These are phyloP conservation scores for Spathaspora gorwiae DNA, from an alignment of 805 yeast species.

Conservation along the genomic window DNA sequence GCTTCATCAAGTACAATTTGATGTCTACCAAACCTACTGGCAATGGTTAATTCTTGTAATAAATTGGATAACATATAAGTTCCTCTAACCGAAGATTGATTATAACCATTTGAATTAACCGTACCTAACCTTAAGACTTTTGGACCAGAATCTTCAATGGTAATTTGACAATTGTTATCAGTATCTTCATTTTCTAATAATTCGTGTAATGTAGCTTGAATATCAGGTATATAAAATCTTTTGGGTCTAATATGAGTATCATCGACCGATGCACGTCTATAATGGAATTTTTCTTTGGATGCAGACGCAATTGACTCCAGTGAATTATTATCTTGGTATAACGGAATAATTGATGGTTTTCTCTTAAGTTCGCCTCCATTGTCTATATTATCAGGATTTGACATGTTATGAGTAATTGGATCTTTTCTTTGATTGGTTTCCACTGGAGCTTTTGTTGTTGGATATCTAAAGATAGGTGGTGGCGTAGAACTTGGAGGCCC, in stretches of 20 bases:
- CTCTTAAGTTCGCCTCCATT: constrained; percentile 4
- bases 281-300: constrained; percentile 11
- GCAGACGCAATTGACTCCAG: constrained; percentile 5
- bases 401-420: too few species aligned
- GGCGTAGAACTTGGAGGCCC: neutral
- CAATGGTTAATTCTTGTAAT: constrained; percentile 84
- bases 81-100: constrained; percentile 70
- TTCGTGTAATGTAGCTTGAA: constrained; percentile 66
- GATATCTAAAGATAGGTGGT: neutral
- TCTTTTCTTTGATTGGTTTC: too few species aligned
- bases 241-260: constrained; percentile 28
- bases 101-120: constrained; percentile 77
- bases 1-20: constrained; percentile 79
- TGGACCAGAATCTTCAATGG: constrained; percentile 30
- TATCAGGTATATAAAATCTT: constrained; percentile 68
- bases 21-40: constrained; percentile 72
- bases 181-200: constrained; percentile 78
- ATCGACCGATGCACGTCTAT: constrained; percentile 31
- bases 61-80: constrained; percentile 85
- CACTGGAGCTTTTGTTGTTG: too few species aligned
- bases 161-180: constrained; percentile 70
- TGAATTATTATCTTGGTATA: constrained; percentile 13
- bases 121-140: constrained; percentile 43
- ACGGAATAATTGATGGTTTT: constrained; percentile 27
- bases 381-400: neutral